Evolutionary conservation across 1,139 yeast species (phyloP), one percentile per base, ranked within the genome.

Genomic region (Scheffersomyces quercinus): DNA sequence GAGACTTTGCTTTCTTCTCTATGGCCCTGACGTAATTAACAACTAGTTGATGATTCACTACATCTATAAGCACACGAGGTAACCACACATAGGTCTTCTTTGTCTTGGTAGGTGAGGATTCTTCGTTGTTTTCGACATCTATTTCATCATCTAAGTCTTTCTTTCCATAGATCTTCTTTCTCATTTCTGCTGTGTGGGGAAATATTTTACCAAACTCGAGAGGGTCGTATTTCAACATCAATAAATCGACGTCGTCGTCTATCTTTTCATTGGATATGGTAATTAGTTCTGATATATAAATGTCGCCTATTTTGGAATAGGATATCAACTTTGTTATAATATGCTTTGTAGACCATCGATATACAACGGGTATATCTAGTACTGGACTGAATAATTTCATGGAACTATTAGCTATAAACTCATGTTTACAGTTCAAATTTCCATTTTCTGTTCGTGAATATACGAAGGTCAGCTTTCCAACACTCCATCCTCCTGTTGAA

Each of bases 181-280:
- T 28, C 4, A 29, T 14, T 8, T 46, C 48, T 13, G 16, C 9
- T 6, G 42, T 20, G 3, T 42, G 26, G 3, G 43, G 44, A 32
- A 42, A 48, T 10, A 31, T 29, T 14, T 37, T 26, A 2, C 40
- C 45, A 28, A 48, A 28, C 10, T 32, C 15, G 13, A 20, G 15
- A 14, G 36, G 16, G 35, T 47, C 51, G 28, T 41, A 54, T 40
- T 47, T 49, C 10, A 51, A 35, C 55, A 52, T 52, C 30, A 51
- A 36, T 29, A 43, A 44, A 9, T 46, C 50, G 10, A 45, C 31
- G 4, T 36, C 45, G 3, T 42, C 49, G 15, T 50, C 49, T 3
- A 33, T 29, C 31, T 53, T 52, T 2, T 48, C 33, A 8, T 41
- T 40, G 5, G 49, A 33, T 6, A 48, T 37, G 12, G 30, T 29